Base-by-base conservation (phyloP, 805 yeast genomes). In the Debaryomyces hansenii region DNA sequence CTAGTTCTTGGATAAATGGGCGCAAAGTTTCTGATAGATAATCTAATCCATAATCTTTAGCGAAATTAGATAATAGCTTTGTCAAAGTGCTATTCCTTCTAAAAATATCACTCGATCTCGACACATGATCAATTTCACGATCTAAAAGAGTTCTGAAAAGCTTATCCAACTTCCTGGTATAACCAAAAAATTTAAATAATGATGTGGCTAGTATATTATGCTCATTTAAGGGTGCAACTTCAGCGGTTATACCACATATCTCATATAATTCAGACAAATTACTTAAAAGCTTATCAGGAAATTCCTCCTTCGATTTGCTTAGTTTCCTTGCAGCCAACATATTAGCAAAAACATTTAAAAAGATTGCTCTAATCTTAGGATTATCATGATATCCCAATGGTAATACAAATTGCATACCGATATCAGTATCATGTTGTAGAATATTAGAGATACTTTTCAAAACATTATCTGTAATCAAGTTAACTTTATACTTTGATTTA, bases 81-180 rank as follows among this genome's bases (percentile, higher is more conserved):
- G 96, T 89, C 28, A 94, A 87, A 32, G 89, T 85, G 43, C 91
- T 84, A 61, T 90, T 90, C 44, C 94, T 77, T 56, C 96, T 76
- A 55, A 90, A 73, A 27, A 90, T 80, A 58, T 87, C 94, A 27
- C 87, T 80, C 15, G 87, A 78, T 48, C 85, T 78, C 1, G 78
- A 65, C 0, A 87, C 82, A 24, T 67, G 72, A 42, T 69, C 60
- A 18, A 90, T 84, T 59, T 89, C 96, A 47, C 79, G 80, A 21
- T 69, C 70, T 15, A 89, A 70, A 40, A 87, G 65, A 8, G 77
- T 72, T 2, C 77, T 63, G 35, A 88, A 81, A 20, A 87, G 63
- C 10, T 72, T 64, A 48, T 70, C 76, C 29, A 67, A 50, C 43
- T 57, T 57, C 47, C 58, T 50, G 44, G 67, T 53, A 63, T 71